phyloP scores from a whole-genome alignment of 176 grass and related monocot genomes.

The Aegilops sharonensis region DNA sequence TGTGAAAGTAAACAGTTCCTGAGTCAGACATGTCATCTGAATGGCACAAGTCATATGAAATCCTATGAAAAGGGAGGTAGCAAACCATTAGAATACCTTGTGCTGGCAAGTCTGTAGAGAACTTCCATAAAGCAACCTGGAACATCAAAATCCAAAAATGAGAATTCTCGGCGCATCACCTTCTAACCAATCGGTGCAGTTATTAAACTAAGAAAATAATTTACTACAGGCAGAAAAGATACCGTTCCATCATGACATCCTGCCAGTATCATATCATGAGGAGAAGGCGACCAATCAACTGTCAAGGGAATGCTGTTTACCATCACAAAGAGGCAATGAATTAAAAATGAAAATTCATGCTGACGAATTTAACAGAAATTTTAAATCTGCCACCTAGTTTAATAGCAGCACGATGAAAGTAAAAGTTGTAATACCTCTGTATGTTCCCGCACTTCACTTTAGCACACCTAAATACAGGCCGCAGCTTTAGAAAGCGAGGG shows the following conservation, averaged over 20 bases:
- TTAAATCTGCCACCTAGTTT: slow-evolving; percentile 8
- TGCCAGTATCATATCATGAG: slow-evolving; percentile 90
- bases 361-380: slow-evolving; percentile 28
- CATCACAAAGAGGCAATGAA: slow-evolving; percentile 52
- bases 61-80: slow-evolving; percentile 6
- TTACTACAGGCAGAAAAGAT: slow-evolving; percentile 30
- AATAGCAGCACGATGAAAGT: slow-evolving; percentile 29
- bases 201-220: slow-evolving; percentile 15
- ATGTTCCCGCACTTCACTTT: slow-evolving; percentile 68
- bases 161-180: slow-evolving; percentile 17
- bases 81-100: slow-evolving; percentile 50
- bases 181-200: slow-evolving; percentile 7
- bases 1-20: background rate
- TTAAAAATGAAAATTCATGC: slow-evolving; percentile 51
- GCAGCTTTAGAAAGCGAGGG: slow-evolving; percentile 88
- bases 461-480: slow-evolving; percentile 79
- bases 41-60: slow-evolving; percentile 5
- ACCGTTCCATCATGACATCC: slow-evolving; percentile 99
- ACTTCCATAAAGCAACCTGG: slow-evolving; percentile 95
- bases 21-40: slow-evolving; percentile 7
- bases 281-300: slow-evolving; percentile 87
- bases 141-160: slow-evolving; percentile 26
- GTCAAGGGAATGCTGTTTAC: slow-evolving; percentile 94
- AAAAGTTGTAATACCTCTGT: slow-evolving; percentile 65
- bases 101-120: slow-evolving; percentile 46